These are phyloP conservation scores for Lipomyces yamanashiensis DNA, from an alignment of 805 yeast species.

Conservation along the genomic window DNA sequence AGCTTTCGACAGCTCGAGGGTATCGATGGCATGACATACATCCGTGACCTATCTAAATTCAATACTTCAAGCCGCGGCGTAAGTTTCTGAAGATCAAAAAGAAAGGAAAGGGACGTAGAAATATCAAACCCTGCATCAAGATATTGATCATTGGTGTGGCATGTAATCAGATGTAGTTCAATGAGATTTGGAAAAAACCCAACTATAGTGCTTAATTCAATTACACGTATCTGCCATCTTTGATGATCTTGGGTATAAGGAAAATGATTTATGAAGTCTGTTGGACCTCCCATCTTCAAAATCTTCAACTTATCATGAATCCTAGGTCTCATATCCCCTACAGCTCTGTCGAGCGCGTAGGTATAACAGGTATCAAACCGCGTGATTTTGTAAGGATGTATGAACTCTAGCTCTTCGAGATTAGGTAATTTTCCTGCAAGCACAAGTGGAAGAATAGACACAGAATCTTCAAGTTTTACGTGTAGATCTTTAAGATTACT, in stretches of 20 bases:
- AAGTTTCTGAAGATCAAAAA: not conserved
- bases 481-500: constrained; percentile 2
- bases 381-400: not conserved
- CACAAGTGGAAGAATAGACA: not conserved
- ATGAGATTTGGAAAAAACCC: not conserved
- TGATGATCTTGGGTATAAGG: not conserved
- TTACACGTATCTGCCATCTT: not conserved
- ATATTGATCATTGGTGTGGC: not conserved
- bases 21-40: constrained; percentile 2
- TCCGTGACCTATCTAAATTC: not conserved
- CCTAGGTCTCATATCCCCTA: not conserved
- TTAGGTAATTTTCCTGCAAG: not conserved
- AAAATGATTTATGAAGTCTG: not conserved
- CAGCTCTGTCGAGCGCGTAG: not conserved
- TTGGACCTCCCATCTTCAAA: not conserved
- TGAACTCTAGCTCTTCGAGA: constrained; percentile 1
- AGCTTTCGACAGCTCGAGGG: constrained; percentile 2
- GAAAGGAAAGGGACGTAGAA: not conserved
- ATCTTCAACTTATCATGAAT: not conserved
- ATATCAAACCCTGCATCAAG: too few species aligned
- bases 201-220: not conserved
- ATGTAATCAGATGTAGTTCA: not conserved
- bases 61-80: constrained; percentile 5
- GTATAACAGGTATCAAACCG: too few species aligned
- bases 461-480: not conserved